Percentiles rank a stretch among this genome's conserved stretches.
Evolutionary conservation across 495 filamentous ascomycete species (phyloP).

Genomic region (Entonaema liquescens): DNA sequence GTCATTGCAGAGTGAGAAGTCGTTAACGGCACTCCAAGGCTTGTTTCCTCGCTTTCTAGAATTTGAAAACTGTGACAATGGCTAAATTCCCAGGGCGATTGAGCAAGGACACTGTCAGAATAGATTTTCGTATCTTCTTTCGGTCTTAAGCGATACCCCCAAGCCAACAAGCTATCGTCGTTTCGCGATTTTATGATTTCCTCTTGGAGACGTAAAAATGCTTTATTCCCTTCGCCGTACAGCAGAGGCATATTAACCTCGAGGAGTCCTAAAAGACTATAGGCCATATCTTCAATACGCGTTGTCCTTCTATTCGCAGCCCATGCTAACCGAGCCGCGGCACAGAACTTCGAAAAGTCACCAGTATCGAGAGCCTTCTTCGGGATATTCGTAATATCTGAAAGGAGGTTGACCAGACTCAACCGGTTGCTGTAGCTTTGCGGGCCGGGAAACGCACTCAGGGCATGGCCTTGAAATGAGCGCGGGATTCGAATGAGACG

Average conservation of each 20-base stretch:
- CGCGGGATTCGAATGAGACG: background rate
- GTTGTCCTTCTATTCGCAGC: conserved; percentile 33
- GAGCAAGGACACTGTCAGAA: conserved; percentile 15
- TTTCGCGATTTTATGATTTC: conserved; percentile 39
- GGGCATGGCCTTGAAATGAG: background rate
- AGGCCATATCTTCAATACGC: conserved; percentile 43
- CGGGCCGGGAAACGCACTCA: background rate
- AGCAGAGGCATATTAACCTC: conserved; percentile 44
- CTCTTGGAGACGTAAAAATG: conserved; percentile 42
- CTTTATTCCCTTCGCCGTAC: conserved; percentile 42
- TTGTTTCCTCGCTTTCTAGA: conserved; percentile 14
- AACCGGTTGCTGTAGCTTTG: conserved; percentile 5
- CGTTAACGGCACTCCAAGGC: conserved; percentile 11
- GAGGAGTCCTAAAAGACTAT: conserved; percentile 44
- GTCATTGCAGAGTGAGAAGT: conserved; percentile 25
- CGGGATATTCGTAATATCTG: conserved; percentile 22
- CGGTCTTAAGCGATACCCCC: conserved; percentile 14
- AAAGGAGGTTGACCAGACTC: conserved; percentile 11
- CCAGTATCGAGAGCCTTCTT: conserved; percentile 16
- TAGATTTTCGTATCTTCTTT: background rate
- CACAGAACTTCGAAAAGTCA: conserved; percentile 18
- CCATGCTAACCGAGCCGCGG: conserved; percentile 18
- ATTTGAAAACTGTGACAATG: conserved; percentile 20
- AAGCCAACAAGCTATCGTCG: conserved; percentile 38
- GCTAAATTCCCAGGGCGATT: conserved; percentile 18